Evolutionary conservation across 2,329 filamentous ascomycete genomes (phyloP), one percentile per base, ranked within the genome.

Genomic region (Verticillium klebahnii): DNA sequence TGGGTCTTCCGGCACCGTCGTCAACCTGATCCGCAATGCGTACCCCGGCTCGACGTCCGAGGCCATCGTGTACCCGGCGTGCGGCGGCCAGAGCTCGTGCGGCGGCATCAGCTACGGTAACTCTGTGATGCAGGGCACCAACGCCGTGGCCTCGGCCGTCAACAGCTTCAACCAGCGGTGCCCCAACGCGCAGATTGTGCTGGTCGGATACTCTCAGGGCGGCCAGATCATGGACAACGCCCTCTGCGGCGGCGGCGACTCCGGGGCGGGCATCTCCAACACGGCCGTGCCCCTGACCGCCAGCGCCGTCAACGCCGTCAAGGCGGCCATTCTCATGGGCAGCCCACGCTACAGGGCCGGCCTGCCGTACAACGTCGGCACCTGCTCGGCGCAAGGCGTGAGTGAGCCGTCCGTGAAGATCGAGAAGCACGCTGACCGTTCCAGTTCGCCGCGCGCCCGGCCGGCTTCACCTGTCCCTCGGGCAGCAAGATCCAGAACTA

Each of bases 271-370:
- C 31, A 78, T 78, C 63, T 71, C 75, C 1, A 77, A 77, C 56
- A 77, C 80, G 1, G 74, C 76, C 0, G 73, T 80, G 1, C 74
- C 74, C 2, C 71, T 84, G 5, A 76, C 75, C 2, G 74, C 78
- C 0, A 77, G 74, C 6, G 82, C 85, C 3, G 72, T 86, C 8
- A 74, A 73, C 3, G 80, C 81, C 69, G 82, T 89, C 67, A 87
- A 87, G 72, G 87, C 84, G 0, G 85, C 82, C 15, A 87, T 89
- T 66, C 84, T 88, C 70, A 84, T 89, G 80, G 87, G 87, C 7
- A 82, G 87, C 67, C 88, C 88, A 3, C 79, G 85, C 62, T 83
- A 84, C 67, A 75, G 79, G 8, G 71, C 74, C 6, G 85, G 85
- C 0, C 72, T 86, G 36, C 70, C 84, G 0, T 89, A 87, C 69